phyloP scores from a whole-genome alignment of 306 rosid genomes.

The Adenanthera pavonina region DNA sequence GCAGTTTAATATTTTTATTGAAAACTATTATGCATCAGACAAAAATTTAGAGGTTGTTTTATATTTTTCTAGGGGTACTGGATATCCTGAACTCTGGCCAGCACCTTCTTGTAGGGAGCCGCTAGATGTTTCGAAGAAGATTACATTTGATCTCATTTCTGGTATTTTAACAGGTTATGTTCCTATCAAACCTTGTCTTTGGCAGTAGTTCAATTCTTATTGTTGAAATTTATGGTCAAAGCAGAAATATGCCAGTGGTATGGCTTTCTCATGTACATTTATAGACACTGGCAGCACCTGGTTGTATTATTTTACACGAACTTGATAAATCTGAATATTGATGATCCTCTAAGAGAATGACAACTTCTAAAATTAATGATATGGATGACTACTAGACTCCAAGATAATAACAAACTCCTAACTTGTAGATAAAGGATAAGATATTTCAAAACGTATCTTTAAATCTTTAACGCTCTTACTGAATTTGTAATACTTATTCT shows the following conservation, averaged over 20 bases:
- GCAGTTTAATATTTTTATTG: slow-evolving; percentile 24
- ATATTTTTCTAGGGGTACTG: slow-evolving; percentile 74
- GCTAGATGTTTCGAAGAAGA: slow-evolving; percentile 83
- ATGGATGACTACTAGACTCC: background rate
- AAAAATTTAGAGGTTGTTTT: slow-evolving; percentile 13
- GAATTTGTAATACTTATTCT: background rate
- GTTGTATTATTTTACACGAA: background rate
- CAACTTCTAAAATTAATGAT: background rate
- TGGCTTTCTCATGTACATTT: background rate
- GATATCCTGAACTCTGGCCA: slow-evolving; percentile 99
- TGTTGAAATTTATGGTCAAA: slow-evolving; percentile 2
- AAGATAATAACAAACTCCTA: background rate
- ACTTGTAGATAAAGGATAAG: background rate
- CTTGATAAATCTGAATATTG: background rate
- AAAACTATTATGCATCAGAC: slow-evolving; percentile 4
- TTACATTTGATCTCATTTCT: slow-evolving; percentile 81
- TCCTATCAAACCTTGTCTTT: slow-evolving; percentile 37
- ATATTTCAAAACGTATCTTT: background rate
- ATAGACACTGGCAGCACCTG: background rate
- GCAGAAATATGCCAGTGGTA: background rate
- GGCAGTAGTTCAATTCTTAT: background rate
- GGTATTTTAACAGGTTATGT: slow-evolving; percentile 85
- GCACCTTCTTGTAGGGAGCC: slow-evolving; percentile 85
- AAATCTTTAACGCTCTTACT: background rate
- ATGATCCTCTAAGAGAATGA: background rate